These are phyloP conservation scores for Trametes sp. DNA, from an alignment of 1,284 basidiomycete species.

Conservation along the genomic window DNA sequence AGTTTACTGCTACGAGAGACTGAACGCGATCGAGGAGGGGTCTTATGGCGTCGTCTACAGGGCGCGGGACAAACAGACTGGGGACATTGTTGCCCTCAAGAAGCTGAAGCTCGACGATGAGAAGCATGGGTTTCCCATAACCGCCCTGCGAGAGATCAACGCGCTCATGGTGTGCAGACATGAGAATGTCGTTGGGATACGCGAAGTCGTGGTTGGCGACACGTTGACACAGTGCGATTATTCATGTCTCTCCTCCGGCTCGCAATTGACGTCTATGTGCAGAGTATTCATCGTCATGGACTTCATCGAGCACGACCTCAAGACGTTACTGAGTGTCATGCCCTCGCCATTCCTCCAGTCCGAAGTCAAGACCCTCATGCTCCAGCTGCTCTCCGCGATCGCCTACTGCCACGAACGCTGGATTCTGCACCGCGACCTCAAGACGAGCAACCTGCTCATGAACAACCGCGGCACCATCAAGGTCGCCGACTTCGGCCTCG, in stretches of 20 bases:
- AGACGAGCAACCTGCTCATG: slow-evolving; percentile 98
- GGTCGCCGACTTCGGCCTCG: slow-evolving; percentile 98
- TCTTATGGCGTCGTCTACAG: slow-evolving; percentile 98
- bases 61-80: slow-evolving; percentile 91
- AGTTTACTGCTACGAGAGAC: slow-evolving; percentile 90
- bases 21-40: slow-evolving; percentile 99
- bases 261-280: slow-evolving; percentile 28
- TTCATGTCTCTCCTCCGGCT: too few relatives aligned
- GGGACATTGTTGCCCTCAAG: slow-evolving; percentile 96
- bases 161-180: slow-evolving; percentile 93
- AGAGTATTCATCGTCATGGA: slow-evolving; percentile 99
- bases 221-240: slow-evolving; percentile 93
- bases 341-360: slow-evolving; percentile 95
- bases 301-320: slow-evolving; percentile 99
- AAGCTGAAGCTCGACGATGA: slow-evolving; percentile 99
- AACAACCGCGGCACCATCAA: slow-evolving; percentile 99
- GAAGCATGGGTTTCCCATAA: slow-evolving; percentile 98
- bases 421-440: slow-evolving; percentile 98
- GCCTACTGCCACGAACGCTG: slow-evolving; percentile 94
- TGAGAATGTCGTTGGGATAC: slow-evolving; percentile 94
- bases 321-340: slow-evolving; percentile 93
- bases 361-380: slow-evolving; percentile 97
- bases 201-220: slow-evolving; percentile 99
- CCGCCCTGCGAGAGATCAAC: slow-evolving; percentile 93
- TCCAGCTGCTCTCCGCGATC: slow-evolving; percentile 93